phyloP scores from a whole-genome alignment of 768 basidiomycete genomes.

The Hericium rajendrae region DNA sequence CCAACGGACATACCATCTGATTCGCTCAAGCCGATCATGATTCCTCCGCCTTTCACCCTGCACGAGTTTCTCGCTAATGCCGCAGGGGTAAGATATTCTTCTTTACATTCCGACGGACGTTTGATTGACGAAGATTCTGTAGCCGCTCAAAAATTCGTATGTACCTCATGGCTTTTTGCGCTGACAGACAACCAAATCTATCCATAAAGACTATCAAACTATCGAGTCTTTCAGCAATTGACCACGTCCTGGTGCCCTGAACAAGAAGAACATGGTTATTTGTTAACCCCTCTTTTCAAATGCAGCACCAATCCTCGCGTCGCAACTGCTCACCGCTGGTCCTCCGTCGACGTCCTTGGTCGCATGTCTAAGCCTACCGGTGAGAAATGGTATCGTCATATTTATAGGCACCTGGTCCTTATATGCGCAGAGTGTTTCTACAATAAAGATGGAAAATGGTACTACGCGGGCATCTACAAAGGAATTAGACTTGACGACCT shows the following conservation, averaged over 20 bases:
- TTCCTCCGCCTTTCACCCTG: conserved; percentile 53
- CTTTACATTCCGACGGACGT: conserved; percentile 1
- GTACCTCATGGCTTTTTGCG: conserved; percentile 11
- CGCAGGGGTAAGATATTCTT: conserved; percentile 38
- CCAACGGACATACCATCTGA: conserved; percentile 57
- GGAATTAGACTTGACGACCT: conserved; percentile 58
- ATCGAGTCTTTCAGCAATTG: conserved; percentile 54
- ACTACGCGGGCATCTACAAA: conserved; percentile 74
- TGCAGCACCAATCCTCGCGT: conserved; percentile 75
- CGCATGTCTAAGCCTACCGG: conserved; percentile 58
- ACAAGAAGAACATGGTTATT: conserved; percentile 75
- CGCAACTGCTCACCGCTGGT: conserved; percentile 69
- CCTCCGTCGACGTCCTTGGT: conserved; percentile 47
- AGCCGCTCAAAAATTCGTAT: conserved; percentile 53
- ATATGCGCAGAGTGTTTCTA: conserved; percentile 63
- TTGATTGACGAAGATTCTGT: conserved; percentile 3
- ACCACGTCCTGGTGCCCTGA: conserved; percentile 77
- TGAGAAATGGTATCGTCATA: conserved; percentile 12
- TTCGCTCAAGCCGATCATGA: conserved; percentile 55
- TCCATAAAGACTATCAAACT: conserved; percentile 44
- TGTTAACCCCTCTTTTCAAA: conserved; percentile 63
- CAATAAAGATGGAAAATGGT: conserved; percentile 73
- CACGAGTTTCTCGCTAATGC: conserved; percentile 59
- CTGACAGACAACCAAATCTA: background rate
- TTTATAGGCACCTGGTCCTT: background rate